Percentiles rank a stretch among this genome's conserved stretches.
phyloP scores from a whole-genome alignment of 805 yeast genomes.

The Teunomyces atbi region DNA sequence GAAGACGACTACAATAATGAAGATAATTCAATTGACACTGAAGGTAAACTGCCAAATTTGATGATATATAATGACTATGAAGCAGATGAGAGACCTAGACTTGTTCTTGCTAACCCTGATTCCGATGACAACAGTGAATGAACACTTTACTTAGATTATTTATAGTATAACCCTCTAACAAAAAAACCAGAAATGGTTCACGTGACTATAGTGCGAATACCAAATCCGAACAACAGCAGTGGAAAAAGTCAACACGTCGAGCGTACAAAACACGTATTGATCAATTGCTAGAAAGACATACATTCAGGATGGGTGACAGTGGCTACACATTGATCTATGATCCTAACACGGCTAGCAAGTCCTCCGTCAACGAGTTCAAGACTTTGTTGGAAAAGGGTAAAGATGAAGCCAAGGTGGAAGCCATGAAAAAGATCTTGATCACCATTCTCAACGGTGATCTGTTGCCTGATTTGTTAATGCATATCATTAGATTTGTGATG shows the following conservation, averaged over 20 bases:
- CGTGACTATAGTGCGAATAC: constrained; percentile 2
- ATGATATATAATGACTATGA: constrained; percentile 10
- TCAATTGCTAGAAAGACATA: constrained; percentile 2
- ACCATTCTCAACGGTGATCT: constrained; percentile 91
- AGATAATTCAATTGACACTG: constrained; percentile 12
- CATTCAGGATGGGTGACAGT: constrained; percentile 16
- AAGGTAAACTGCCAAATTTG: constrained; percentile 4
- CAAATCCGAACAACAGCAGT: background rate
- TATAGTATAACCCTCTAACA: background rate
- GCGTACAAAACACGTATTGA: constrained; percentile 2
- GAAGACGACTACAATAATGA: constrained; percentile 20
- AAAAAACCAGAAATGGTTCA: background rate
- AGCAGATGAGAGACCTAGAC: constrained; percentile 38
- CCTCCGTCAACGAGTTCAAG: constrained; percentile 70
- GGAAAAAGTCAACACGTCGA: constrained; percentile 11
- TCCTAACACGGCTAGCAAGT: constrained; percentile 63
- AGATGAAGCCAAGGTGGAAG: constrained; percentile 81
- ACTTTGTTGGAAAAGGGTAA: constrained; percentile 80
- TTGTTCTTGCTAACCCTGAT: constrained; percentile 62
- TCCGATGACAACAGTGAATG: constrained; percentile 25
- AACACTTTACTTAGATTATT: background rate
- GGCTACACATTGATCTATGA: constrained; percentile 83
- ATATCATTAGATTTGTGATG: constrained; percentile 94
- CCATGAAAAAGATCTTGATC: constrained; percentile 85
- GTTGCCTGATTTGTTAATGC: constrained; percentile 92